Base-by-base conservation (phyloP, 768 basidiomycete genomes). In the Tephrocybe sp. region DNA sequence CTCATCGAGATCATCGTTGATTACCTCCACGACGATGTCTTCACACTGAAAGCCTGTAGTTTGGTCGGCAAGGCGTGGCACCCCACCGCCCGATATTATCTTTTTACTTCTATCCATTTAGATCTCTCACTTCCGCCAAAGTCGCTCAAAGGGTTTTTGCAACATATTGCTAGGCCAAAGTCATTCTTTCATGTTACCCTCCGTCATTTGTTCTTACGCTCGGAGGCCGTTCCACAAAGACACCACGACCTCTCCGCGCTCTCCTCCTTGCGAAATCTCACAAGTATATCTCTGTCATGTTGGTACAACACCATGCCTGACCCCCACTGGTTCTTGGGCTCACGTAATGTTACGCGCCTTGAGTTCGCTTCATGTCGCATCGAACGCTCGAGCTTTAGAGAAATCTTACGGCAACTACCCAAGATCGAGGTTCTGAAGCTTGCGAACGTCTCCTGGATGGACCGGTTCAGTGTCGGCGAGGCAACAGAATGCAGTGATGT, bases 51-150 rank as follows among this genome's bases (percentile, higher is more conserved):
- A 15, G 45, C 54, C 7, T 51, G 54, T 30, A 42, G 32, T 32
- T 46, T 56, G 3, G 55, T 56, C 0, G 48, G 53, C 18, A 55
- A 50, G 38, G 42, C 54, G 9, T 50, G 48, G 51, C 48, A 52
- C 18, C 38, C 48, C 12, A 24, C 32, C 24, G 40, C 51, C 24
- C 42, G 23, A 25, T 15, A 42, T 24, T 42, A 48, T 20, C 53
- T 54, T 28, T 57, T 48, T 49, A 49, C 18, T 25, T 41, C 43
- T 34, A 39, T 48, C 14, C 24, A 48, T 25, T 53, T 52, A 37
- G 46, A 55, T 33, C 46, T 54, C 25, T 51, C 57, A 28, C 57
- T 43, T 15, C 50, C 57, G 2, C 49, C 17, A 15, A 26, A 42
- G 32, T 32, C 45, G 4, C 33, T 51, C 17, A 21, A 43, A 10